Base-by-base conservation (phyloP, 2,329 filamentous ascomycete genomes). In the Pseudopithomyces maydicus region DNA sequence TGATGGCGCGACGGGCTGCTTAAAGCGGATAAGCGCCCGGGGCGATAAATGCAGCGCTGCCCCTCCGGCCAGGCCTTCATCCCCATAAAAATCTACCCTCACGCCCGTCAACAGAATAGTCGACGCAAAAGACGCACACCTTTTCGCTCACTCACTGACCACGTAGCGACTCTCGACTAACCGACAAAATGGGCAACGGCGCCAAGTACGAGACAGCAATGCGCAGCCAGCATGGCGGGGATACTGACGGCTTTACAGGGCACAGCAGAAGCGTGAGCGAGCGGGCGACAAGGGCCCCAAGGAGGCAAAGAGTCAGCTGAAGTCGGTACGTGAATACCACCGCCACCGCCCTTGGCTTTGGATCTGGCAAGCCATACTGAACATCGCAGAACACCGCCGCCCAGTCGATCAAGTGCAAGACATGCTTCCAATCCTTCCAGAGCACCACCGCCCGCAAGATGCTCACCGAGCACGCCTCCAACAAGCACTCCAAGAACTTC, bases 361-460 rank as follows among this genome's bases (percentile, higher is more conserved):
- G 35, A 36, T 10, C 17, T 4, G n/a, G 8, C 1, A 41, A 26
- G 8, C 1, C 23, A 17, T 7, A 11, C 20, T 43, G 41, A 54
- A 61, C 44, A 26, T 6, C 32, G 36, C 64, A 90, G 88, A 92
- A 92, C 80, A 82, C 84, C 67, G 82, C 88, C 66, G 90, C 90
- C 57, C 90, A 87, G 81, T 88, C 85, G 71, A 90, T 92, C 77
- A 88, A 91, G 77, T 93, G 90, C 83, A 79, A 85, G 65, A 81
- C 87, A 70, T 93, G 90, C 88, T 90, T 88, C 78, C 85, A 88
- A 67, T 90, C 89, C 29, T 92, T 93, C 80, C 84, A 92, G 66
- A 88, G 89, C 81, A 93, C 90, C 35, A 89, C 88, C 59, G 88
- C 89, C 72, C 86, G 84, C 59, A 88, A 88, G 69, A 87, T 89